phyloP scores from a whole-genome alignment of 78 protist genomes.

The Monosiga brevicollis region DNA sequence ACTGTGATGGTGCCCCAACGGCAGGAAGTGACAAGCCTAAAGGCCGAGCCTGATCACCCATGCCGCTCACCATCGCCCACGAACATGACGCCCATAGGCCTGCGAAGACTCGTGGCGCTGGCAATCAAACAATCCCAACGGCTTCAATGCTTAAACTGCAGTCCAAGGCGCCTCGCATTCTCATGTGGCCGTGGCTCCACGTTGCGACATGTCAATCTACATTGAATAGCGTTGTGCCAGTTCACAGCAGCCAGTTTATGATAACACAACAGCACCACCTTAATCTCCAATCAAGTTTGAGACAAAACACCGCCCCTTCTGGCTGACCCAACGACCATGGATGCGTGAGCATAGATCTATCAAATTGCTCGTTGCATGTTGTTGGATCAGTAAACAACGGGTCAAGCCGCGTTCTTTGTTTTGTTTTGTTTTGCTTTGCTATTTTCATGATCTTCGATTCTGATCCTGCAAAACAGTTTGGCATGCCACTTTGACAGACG shows the following conservation, averaged over 20 bases:
- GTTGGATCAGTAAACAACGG: no score
- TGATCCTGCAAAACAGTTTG: no score
- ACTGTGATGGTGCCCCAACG: no score
- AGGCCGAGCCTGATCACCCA: neutral
- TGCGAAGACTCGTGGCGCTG: conserved; percentile 83
- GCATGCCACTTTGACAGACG: no score
- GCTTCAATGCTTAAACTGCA: conserved; percentile 27
- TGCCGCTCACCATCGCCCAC: neutral
- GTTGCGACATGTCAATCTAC: neutral
- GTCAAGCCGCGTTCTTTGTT: no score
- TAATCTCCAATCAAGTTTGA: neutral
- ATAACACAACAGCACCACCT: no score
- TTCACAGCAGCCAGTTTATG: neutral
- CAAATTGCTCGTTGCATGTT: no score
- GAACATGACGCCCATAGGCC: neutral
- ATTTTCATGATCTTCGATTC: no score
- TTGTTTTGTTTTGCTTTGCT: no score
- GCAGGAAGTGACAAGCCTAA: no score
- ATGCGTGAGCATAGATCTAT: no score
- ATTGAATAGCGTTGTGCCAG: neutral
- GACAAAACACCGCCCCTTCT: neutral
- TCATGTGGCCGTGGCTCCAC: neutral
- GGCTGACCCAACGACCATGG: no score
- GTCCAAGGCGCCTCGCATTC: neutral
- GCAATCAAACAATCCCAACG: conserved; percentile 77